A percentile compares a stretch with the other conserved stretches of the same genome.
phyloP scores from a whole-genome alignment of 75 land plant genomes.

The Cryptomeria japonica region DNA sequence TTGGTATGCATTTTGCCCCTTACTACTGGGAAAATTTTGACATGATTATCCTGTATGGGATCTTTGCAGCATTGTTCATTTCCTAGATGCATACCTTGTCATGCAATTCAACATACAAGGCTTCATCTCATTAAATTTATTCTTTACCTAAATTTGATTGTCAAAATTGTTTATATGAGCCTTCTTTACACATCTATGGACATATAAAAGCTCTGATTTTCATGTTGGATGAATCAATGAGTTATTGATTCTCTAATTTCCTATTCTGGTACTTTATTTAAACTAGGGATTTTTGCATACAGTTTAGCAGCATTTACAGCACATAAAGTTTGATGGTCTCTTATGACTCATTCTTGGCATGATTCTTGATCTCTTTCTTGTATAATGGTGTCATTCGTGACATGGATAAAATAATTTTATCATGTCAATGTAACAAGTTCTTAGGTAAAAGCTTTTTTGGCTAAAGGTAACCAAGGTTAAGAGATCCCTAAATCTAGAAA shows the following conservation, averaged over 20 bases:
- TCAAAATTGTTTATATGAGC: neutral
- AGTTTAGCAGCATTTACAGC: neutral
- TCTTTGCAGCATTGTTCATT: neutral
- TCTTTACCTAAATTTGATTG: neutral
- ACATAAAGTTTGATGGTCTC: neutral
- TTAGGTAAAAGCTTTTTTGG: neutral
- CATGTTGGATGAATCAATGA: neutral
- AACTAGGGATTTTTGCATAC: neutral
- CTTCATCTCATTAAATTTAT: constrained; percentile 3
- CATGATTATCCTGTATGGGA: neutral
- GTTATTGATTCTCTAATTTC: neutral
- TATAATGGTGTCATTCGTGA: neutral
- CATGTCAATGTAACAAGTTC: neutral
- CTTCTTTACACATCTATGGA: neutral
- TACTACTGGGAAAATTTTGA: neutral
- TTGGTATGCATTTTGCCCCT: neutral
- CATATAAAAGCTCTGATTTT: neutral
- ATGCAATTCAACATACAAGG: neutral
- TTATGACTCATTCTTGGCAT: neutral
- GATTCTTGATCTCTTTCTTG: neutral
- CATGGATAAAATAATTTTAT: neutral
- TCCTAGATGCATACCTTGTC: neutral
- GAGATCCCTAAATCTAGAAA: no score
- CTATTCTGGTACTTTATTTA: neutral
- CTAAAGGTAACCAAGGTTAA: no score